Evolutionary conservation across 1,284 basidiomycete genomes (phyloP).

Genomic region (Gymnopus androsaceus): DNA sequence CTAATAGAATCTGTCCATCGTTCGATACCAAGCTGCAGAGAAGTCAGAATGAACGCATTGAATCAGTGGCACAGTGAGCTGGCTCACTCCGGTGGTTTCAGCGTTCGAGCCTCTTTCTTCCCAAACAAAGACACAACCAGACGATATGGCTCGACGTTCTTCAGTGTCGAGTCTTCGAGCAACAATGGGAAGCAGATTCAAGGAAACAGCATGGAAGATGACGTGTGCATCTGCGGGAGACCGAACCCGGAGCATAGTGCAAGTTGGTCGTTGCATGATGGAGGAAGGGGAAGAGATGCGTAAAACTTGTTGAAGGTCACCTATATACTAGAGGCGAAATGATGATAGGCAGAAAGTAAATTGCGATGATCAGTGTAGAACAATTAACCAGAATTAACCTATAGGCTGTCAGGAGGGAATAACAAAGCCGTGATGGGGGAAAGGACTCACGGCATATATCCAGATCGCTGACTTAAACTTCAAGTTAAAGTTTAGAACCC

Average conservation of each 20-base stretch:
- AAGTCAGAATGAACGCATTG: background rate
- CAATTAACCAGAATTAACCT: slow-evolving; percentile 17
- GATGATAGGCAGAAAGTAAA: slow-evolving; percentile 16
- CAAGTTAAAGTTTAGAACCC: slow-evolving; percentile 5
- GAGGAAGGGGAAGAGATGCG: slow-evolving; percentile 16
- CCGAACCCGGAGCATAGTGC: slow-evolving; percentile 42
- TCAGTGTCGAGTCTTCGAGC: slow-evolving; percentile 75
- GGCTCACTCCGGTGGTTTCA: slow-evolving; percentile 64
- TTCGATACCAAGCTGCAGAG: slow-evolving; percentile 65
- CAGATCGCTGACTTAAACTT: background rate
- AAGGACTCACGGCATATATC: too few relatives aligned
- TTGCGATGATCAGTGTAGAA: slow-evolving; percentile 16
- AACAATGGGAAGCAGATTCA: slow-evolving; percentile 66
- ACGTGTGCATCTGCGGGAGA: slow-evolving; percentile 69
- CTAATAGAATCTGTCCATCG: slow-evolving; percentile 80
- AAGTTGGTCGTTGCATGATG: slow-evolving; percentile 45
- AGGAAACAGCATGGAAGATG: slow-evolving; percentile 74
- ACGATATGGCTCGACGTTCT: slow-evolving; percentile 57
- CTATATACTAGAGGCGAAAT: slow-evolving; percentile 18
- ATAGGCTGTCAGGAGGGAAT: slow-evolving; percentile 15
- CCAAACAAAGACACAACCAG: slow-evolving; percentile 82
- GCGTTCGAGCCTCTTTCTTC: slow-evolving; percentile 75
- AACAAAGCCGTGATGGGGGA: slow-evolving; percentile 16
- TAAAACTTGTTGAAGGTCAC: slow-evolving; percentile 1
- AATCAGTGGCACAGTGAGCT: slow-evolving; percentile 1